These are phyloP conservation scores for Raphidocelis subcapitata DNA, from an alignment of 139 green algal genomes.

Conservation along the genomic window DNA sequence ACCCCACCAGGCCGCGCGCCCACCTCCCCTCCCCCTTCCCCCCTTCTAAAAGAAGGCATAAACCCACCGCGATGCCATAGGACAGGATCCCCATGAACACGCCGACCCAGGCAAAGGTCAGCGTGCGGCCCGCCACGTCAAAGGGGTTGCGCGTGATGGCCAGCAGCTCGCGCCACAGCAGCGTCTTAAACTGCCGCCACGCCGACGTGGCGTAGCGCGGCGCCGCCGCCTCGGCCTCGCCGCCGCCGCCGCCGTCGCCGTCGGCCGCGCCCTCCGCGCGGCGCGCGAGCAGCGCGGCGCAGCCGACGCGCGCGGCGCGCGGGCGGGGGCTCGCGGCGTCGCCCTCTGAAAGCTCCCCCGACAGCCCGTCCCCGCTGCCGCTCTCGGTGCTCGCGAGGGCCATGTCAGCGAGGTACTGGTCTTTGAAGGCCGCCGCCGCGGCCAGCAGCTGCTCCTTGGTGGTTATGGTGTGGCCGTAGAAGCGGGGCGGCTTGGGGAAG, in stretches of 20 bases:
- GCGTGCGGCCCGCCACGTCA: conserved; percentile 36
- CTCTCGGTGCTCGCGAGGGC: too few relatives aligned
- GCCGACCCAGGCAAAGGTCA: conserved; percentile 44
- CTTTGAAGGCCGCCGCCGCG: conserved; percentile 29
- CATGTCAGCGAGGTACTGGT: neutral
- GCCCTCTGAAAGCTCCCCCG: too few relatives aligned
- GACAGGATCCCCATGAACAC: conserved; percentile 41
- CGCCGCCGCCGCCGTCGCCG: neutral
- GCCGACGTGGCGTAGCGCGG: conserved; percentile 2
- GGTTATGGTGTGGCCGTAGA: conserved; percentile 38
- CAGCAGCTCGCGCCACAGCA: conserved; percentile 25
- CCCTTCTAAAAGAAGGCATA: too few relatives aligned
- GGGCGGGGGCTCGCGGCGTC: too few relatives aligned
- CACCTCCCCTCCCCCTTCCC: too few relatives aligned
- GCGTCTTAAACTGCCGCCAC: conserved; percentile 20
- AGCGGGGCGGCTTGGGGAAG: conserved; percentile 47
- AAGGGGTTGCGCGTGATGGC: conserved; percentile 44
- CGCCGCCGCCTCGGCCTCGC: neutral
- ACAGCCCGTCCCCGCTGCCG: too few relatives aligned
- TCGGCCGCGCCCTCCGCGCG: neutral
- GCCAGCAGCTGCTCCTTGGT: conserved; percentile 12
- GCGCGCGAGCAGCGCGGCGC: too few relatives aligned
- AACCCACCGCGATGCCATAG: conserved; percentile 22
- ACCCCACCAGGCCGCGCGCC: too few relatives aligned
- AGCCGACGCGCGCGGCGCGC: too few relatives aligned